phyloP scores from a whole-genome alignment of 441 rosid species.

The Viola pubescens region DNA sequence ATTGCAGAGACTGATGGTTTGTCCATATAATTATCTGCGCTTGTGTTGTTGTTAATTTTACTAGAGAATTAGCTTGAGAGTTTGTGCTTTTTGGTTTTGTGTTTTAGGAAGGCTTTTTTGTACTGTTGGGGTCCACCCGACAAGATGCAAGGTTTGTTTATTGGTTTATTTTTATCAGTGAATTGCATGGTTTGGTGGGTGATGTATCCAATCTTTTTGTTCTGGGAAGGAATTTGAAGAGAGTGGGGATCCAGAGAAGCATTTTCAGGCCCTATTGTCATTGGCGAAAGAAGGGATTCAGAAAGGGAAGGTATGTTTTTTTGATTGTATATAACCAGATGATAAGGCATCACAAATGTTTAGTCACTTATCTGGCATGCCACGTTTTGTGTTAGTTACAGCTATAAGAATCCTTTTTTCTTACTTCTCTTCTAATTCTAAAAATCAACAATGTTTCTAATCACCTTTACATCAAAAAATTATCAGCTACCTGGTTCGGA shows the following conservation, averaged over 20 bases:
- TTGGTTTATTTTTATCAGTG: not conserved
- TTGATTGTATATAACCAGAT: not conserved
- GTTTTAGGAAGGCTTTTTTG: constrained; percentile 76
- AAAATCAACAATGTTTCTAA: no score
- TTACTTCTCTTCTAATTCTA: not conserved
- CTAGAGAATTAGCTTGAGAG: constrained; percentile 5
- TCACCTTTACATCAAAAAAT: no score
- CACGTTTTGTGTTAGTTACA: not conserved
- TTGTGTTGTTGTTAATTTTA: not conserved
- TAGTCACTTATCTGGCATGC: not conserved
- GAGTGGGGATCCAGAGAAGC: constrained; percentile 75
- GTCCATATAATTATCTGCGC: constrained; percentile 3
- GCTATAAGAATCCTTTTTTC: not conserved
- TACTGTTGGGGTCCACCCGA: constrained; percentile 94
- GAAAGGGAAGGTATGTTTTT: constrained; percentile 66
- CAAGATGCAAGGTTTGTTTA: constrained; percentile 66
- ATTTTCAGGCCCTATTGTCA: constrained; percentile 66
- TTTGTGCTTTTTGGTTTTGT: constrained; percentile 10
- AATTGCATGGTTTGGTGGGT: constrained; percentile 1
- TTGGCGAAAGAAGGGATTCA: constrained; percentile 77
- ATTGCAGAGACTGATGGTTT: constrained; percentile 91
- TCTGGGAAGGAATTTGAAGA: constrained; percentile 79
- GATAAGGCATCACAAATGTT: not conserved
- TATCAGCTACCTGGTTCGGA: no score
- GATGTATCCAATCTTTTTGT: constrained; percentile 9